Base-by-base conservation (phyloP, 495 filamentous ascomycete genomes). In the Penicillium nucicola region DNA sequence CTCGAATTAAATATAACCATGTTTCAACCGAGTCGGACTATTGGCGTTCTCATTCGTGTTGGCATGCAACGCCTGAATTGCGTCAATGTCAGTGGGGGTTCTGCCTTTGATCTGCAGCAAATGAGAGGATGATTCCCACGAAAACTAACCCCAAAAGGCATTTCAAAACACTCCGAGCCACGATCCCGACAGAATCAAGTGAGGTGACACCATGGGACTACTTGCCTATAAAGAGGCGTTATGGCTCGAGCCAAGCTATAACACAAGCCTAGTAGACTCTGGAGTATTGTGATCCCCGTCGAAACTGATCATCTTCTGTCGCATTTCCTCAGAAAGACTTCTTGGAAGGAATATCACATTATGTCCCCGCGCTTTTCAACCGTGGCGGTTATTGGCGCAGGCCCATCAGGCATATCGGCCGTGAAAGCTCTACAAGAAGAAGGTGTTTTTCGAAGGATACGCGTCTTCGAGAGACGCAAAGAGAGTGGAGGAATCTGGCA, bases 381-480 rank as follows among this genome's bases (percentile, higher is more conserved):
- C 13, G 64, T 82, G 17, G 79, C 78, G 32, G 71, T 81, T 1
- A 77, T 82, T 37, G 77, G 79, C 6, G 70, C 73, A 5, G 77
- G 78, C 8, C 79, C 78, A 12, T 73, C 77, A 0, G 78, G 78
- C 1, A 71, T 77, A 30, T 79, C 79, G 31, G 56, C 78, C 2
- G 56, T 77, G n/a, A 75, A 80, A 60, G 77, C 78, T 4, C 59
- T 82, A 9, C 69, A 66, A 9, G 69, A 76, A 44, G 79, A 82
- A 48, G 64, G 76, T 31, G 55, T 58, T 0, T 82, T 81, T 57
- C 65, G 75, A 45, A 55, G 58, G 3, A 77, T 80, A 37, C 72
- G 77, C 28, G 71, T 79, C 2, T 82, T 81, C 57, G 79, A 82
- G 59, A 60, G 79, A 45, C 66, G 75, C 11, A 72, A 78, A 43